phyloP scores from a whole-genome alignment of 2,329 filamentous ascomycete species.

The Eutypella sp. region DNA sequence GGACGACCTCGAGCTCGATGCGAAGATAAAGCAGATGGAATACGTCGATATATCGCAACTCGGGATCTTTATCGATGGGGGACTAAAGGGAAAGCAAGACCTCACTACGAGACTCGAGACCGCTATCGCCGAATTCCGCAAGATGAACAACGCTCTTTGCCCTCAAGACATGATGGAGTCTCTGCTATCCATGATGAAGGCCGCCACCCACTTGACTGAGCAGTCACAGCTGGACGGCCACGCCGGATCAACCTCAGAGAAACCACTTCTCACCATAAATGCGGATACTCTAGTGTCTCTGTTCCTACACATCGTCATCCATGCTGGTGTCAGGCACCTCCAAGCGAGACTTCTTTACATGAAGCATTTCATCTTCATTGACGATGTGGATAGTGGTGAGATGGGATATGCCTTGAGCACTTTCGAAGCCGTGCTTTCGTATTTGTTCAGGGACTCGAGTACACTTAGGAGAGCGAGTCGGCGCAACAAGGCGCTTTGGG shows the following conservation, averaged over 20 bases:
- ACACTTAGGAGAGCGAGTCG: conserved; percentile 79
- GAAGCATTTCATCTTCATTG: conserved; percentile 94
- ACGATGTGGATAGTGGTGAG: conserved; percentile 94
- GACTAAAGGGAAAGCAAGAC: conserved; percentile 72
- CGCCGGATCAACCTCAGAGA: conserved; percentile 40
- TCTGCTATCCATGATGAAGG: conserved; percentile 75
- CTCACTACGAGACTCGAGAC: conserved; percentile 70
- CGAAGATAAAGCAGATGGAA: conserved; percentile 88
- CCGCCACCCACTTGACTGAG: conserved; percentile 65
- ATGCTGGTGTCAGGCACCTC: conserved; percentile 80
- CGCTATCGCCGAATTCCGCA: conserved; percentile 85
- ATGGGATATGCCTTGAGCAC: conserved; percentile 95
- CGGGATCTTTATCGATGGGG: conserved; percentile 79
- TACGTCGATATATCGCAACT: conserved; percentile 92
- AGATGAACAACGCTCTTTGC: conserved; percentile 70
- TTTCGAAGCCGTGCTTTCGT: conserved; percentile 87
- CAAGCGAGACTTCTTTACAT: conserved; percentile 91
- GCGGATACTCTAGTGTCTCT: conserved; percentile 92
- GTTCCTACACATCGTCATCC: conserved; percentile 85
- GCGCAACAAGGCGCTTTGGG: conserved; percentile 82
- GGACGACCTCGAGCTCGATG: conserved; percentile 84
- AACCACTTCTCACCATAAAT: conserved; percentile 59
- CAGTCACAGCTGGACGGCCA: conserved; percentile 32
- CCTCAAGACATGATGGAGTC: conserved; percentile 87
- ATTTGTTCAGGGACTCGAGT: conserved; percentile 76